A percentile compares a stretch with the other conserved stretches of the same genome.
Conservation (phyloP, 352 stramenopile species). For the Pythium chondricola region DNA sequence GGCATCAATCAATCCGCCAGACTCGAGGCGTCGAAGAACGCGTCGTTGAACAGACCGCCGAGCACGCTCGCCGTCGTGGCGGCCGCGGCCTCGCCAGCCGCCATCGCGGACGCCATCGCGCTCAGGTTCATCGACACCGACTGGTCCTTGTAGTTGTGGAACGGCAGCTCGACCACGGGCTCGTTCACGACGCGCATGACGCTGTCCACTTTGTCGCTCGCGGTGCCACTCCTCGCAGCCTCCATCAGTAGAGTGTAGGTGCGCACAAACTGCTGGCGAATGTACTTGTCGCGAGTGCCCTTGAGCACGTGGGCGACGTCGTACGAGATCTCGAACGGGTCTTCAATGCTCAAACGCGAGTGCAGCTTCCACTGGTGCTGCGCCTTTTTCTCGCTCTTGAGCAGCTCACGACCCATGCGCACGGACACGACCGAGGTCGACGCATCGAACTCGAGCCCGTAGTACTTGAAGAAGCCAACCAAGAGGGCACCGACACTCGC, state of each 20-base stretch:
- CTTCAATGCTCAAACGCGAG: constrained; percentile 91
- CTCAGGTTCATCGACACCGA: constrained; percentile 1
- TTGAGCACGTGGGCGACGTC: constrained; percentile 97
- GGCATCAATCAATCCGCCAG: constrained; percentile 15
- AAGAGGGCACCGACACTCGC: constrained; percentile 58
- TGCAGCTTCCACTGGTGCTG: constrained; percentile 68
- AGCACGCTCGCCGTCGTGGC: constrained; percentile 13
- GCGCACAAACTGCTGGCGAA: constrained; percentile 74
- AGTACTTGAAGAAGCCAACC: constrained; percentile 74
- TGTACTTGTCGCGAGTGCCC: constrained; percentile 78
- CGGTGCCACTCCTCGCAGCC: constrained; percentile 11
- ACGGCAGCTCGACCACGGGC: constrained; percentile 15
- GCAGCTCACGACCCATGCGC: constrained; percentile 53
- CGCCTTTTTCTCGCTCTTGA: constrained; percentile 72
- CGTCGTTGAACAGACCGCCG: constrained; percentile 18
- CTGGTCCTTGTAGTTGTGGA: constrained; percentile 24
- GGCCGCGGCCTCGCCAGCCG: constrained; percentile 6
- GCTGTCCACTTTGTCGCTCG: not conserved
- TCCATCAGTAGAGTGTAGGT: constrained; percentile 60
- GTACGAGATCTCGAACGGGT: constrained; percentile 98
- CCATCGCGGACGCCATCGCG: constrained; percentile 11
- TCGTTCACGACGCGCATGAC: constrained; percentile 16
- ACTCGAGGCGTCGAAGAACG: constrained; percentile 15
- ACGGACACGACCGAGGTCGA: constrained; percentile 62
- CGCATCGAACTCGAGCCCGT: constrained; percentile 63